Evolutionary conservation across 176 grass and related monocot species (phyloP), one percentile per base, ranked within the genome.

Genomic region (Musa troglodytarum): DNA sequence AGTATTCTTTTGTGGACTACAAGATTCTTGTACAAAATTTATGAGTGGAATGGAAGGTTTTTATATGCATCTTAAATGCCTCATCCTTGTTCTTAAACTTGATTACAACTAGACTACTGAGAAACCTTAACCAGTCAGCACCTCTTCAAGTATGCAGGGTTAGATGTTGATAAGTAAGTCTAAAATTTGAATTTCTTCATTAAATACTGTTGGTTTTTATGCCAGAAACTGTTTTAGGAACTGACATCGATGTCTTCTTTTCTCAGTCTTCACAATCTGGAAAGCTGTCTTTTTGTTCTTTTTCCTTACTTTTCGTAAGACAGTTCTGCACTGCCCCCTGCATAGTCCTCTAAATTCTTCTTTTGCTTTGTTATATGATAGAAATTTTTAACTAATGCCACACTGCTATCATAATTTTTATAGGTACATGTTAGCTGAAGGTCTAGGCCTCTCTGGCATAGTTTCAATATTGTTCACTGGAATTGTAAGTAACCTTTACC

Each of bases 401-500:
- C 17, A 19, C 70, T 81, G 26, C 52, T 53, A 11, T 53, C 4
- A 12, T 16, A 11, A 12, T 21, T 23, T 72, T 13, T 13, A 20
- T 17, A 98, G 94, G 81, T 98, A 98, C 79, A 98, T 98, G 90
- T 76, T 98, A 89, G 94, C 94, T 72, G 94, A 98, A 91, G 94
- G 94, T 66, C 86, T 98, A 81, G 94, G 94, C 21, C 80, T 98
- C 80, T 98, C 94, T 82, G 94, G 94, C 68, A 98, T 98, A 82
- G 94, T 98, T 85, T 93, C 94, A 53, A 98, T 98, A 85, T 83
- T 98, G 69, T 98, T 98, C 86, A 98, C 94, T 16, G 94, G 94
- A 53, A 93, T 98, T 81, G 94, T 98, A 91, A 78, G 83, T 76
- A 66, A 21, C 10, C 68, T 21, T 71, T 12, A 52, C 19, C 69